Base-by-base conservation (phyloP, 2,329 filamentous ascomycete species). In the Aspergillus thermomutatus region DNA sequence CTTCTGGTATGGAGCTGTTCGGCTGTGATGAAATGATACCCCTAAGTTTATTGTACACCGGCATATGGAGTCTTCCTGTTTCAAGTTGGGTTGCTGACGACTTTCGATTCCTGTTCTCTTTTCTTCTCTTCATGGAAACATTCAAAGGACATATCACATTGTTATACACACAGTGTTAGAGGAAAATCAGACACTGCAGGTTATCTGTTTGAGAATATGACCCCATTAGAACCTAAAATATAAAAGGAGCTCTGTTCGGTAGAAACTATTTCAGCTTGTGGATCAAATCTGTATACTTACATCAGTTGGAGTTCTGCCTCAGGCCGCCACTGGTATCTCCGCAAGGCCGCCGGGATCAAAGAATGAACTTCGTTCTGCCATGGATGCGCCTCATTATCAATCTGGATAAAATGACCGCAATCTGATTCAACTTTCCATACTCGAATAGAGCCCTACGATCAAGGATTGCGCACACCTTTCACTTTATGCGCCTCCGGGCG, bases 21-120 rank as follows among this genome's bases (percentile, higher is more conserved):
- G 64, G 54, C 61, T 67, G 58, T 63, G 60, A 68, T 62, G 62
- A 66, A 59, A 66, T 70, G 69, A 71, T 71, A 71, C 67, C 66
- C 67, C 64, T 52, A 45, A 46, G 11, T 23, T 9, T 52, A 50
- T 37, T 51, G 48, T 51, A 28, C 37, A 31, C 43, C 17, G 4
- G 41, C 34, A 41, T 49, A 43, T 51, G 48, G 26, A 55, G 46
- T 43, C 43, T 43, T 50, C 48, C 17, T 50, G 26, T 28, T 47
- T 50, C 8, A 28, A 21, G 31, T 23, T 49, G 46, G 25, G 46
- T 51, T 40, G 25, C 9, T 37, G 40, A 41, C 25, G 46, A 26
- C n/a, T 37, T 40, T 21, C 34, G 48, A 34, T 45, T 46, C 48
- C 45, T 34, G 46, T 23, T 4, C 14, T 26, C 9, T 46, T 46